Conservation (phyloP, 371 early-diverging fungal species). For the Mucor indicus region DNA sequence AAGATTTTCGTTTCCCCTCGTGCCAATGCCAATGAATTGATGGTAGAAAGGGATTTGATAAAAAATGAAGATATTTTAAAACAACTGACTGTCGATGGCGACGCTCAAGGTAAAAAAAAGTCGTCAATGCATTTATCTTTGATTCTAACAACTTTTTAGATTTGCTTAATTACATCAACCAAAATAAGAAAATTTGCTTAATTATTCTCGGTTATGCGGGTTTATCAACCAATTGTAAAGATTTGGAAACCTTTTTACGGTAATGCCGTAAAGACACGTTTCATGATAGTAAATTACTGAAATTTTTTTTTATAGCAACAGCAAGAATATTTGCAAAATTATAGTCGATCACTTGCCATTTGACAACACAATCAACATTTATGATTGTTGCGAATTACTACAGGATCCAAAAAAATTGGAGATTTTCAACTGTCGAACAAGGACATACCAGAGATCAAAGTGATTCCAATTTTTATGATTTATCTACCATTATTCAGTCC, state of each 20-base stretch:
- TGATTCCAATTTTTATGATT: constrained; percentile 12
- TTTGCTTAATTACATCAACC: constrained; percentile 13
- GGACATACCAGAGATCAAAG: constrained; percentile 16
- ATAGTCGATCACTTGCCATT: constrained; percentile 14
- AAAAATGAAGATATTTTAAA: constrained; percentile 14
- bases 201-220: constrained; percentile 17
- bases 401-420: constrained; percentile 17
- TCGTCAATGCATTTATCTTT: constrained; percentile 14
- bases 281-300: constrained; percentile 19
- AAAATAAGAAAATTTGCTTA: constrained; percentile 15
- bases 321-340: constrained; percentile 14
- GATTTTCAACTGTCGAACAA: constrained; percentile 20
- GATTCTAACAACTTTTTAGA: constrained; percentile 17
- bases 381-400: constrained; percentile 15
- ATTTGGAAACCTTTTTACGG: constrained; percentile 15
- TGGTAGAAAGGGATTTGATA: constrained; percentile 14
- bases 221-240: constrained; percentile 17
- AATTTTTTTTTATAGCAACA: constrained; percentile 10
- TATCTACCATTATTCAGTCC: constrained; percentile 15
- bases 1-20: constrained; percentile 17
- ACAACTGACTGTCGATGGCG: constrained; percentile 12
- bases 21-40: constrained; percentile 15
- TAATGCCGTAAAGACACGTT: constrained; percentile 18
- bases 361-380: constrained; percentile 17
- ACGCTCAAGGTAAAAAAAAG: constrained; percentile 16